These are phyloP conservation scores for Trichoderma reesei DNA, from an alignment of 495 filamentous ascomycete species.

Conservation along the genomic window DNA sequence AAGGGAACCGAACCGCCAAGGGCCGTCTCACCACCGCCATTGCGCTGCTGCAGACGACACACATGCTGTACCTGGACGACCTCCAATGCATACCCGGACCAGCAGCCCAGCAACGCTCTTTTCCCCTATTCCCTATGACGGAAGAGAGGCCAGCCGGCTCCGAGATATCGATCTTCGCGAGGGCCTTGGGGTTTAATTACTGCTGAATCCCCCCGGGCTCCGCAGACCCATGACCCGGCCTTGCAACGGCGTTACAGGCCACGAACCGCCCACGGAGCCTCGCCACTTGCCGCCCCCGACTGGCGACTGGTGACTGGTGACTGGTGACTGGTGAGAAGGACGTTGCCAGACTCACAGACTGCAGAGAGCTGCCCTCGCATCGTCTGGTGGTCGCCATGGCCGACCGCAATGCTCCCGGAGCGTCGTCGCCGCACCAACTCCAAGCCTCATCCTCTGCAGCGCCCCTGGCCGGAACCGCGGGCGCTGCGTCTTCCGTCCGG, in stretches of 20 bases:
- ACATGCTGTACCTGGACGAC: too few relatives aligned
- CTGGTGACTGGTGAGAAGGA: not conserved
- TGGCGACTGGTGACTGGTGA: not conserved
- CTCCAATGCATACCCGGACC: not conserved
- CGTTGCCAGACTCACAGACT: not conserved
- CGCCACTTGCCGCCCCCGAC: not conserved
- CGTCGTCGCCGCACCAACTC: constrained; percentile 1
- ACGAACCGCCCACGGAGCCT: not conserved
- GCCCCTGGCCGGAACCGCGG: not conserved
- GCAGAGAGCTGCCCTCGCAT: not conserved
- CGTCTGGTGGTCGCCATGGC: constrained; percentile 8
- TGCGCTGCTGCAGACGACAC: not conserved
- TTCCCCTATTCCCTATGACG: constrained; percentile 6
- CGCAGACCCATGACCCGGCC: not conserved
- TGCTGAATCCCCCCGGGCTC: not conserved
- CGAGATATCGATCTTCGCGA: not conserved
- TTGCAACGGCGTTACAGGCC: not conserved
- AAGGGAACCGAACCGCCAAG: not conserved
- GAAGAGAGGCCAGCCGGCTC: not conserved
- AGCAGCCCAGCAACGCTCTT: not conserved
- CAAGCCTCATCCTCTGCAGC: constrained; percentile 2
- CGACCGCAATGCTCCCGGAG: not conserved
- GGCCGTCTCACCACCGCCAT: not conserved
- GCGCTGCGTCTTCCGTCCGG: not conserved
- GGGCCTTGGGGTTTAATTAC: not conserved